Conservation (phyloP, 805 yeast genomes). For the Candida ascalaphidarum region DNA sequence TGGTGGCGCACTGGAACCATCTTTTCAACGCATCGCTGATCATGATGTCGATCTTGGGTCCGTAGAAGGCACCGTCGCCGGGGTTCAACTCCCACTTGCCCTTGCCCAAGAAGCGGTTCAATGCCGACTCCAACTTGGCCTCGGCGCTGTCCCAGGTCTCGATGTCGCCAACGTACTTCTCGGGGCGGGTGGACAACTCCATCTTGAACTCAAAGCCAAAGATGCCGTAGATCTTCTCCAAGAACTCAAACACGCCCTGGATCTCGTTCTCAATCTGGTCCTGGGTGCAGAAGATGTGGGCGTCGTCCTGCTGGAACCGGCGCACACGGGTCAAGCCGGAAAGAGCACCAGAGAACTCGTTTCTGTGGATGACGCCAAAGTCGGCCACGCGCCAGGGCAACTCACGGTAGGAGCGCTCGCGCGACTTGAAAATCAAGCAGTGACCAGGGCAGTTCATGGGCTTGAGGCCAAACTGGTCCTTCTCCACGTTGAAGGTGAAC, state of each 20-base stretch:
- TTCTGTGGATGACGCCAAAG: slow-evolving; percentile 94
- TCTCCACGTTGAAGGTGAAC: slow-evolving; percentile 95
- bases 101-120: slow-evolving; percentile 67
- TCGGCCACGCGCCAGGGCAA: slow-evolving; percentile 99
- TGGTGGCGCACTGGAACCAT: slow-evolving; percentile 99
- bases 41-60: slow-evolving; percentile 94
- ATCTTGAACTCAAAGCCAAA: slow-evolving; percentile 93
- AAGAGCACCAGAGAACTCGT: slow-evolving; percentile 92
- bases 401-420: slow-evolving; percentile 94
- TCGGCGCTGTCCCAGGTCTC: slow-evolving; percentile 95
- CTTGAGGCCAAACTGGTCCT: slow-evolving; percentile 88
- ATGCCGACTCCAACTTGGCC: slow-evolving; percentile 69
- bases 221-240: slow-evolving; percentile 77
- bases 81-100: slow-evolving; percentile 91
- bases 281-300: slow-evolving; percentile 91
- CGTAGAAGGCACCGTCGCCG: slow-evolving; percentile 96
- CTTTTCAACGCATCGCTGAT: slow-evolving; percentile 89
- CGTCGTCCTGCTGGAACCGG: slow-evolving; percentile 99
- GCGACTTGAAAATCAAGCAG: slow-evolving; percentile 82
- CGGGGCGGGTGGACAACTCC: slow-evolving; percentile 97
- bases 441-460: slow-evolving; percentile 95
- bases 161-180: slow-evolving; percentile 87
- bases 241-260: slow-evolving; percentile 74
- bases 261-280: slow-evolving; percentile 88
- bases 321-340: slow-evolving; percentile 91